Percentiles rank a stretch among this genome's conserved stretches.
phyloP scores from a whole-genome alignment of 2,329 filamentous ascomycete species.

The Paecilomyces niveus region DNA sequence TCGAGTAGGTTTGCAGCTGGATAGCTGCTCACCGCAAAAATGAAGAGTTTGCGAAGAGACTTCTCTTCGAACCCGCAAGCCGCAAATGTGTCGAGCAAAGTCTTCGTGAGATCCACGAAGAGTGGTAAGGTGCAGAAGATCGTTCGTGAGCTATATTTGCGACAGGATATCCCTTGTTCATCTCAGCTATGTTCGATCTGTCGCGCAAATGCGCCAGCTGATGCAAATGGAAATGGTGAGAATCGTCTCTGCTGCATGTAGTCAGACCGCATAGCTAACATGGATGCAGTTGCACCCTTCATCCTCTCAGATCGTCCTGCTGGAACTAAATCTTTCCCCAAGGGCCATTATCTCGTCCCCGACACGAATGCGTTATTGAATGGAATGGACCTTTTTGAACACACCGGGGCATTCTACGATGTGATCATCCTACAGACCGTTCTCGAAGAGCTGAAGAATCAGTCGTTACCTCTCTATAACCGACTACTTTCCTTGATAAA shows the following conservation, averaged over 20 bases:
- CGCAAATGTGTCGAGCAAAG: conserved; percentile 84
- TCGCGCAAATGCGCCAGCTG: conserved; percentile 64
- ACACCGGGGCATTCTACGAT: conserved; percentile 85
- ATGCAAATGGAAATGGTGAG: conserved; percentile 70
- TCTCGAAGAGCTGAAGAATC: conserved; percentile 88
- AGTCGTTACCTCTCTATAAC: conserved; percentile 91
- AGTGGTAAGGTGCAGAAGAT: conserved; percentile 98
- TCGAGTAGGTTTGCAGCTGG: neutral
- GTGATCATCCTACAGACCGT: conserved; percentile 96
- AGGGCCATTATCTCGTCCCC: conserved; percentile 88
- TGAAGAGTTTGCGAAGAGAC: conserved; percentile 58
- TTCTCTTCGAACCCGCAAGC: conserved; percentile 47
- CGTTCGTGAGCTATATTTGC: conserved; percentile 89
- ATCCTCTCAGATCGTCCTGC: conserved; percentile 84
- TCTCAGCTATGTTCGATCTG: conserved; percentile 79
- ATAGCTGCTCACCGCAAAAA: conserved; percentile 20
- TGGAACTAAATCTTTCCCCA: conserved; percentile 71
- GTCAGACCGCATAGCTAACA: conserved; percentile 10
- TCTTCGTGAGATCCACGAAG: conserved; percentile 89
- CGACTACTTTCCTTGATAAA: conserved; percentile 83
- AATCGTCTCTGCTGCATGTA: neutral
- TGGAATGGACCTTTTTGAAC: conserved; percentile 95
- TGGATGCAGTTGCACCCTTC: conserved; percentile 61
- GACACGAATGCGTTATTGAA: conserved; percentile 95
- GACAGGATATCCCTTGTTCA: conserved; percentile 95